Evolutionary conservation across 352 stramenopile species (phyloP).

Genomic region (Phytophthora brassicae): DNA sequence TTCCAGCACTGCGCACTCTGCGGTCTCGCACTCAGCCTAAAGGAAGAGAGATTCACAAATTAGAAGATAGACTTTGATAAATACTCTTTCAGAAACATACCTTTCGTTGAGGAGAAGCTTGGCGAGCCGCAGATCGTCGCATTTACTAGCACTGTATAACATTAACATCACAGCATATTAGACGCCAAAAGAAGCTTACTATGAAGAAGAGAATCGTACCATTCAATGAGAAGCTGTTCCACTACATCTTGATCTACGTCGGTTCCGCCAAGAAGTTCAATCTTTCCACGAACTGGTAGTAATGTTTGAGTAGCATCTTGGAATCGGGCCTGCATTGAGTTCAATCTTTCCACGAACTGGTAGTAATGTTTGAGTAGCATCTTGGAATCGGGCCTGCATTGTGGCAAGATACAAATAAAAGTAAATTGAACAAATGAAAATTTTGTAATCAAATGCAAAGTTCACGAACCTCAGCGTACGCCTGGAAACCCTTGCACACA

Average conservation of each 20-base stretch:
- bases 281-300: slow-evolving; percentile 60
- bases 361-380: slow-evolving; percentile 56
- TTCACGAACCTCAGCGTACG: slow-evolving; percentile 60
- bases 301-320: slow-evolving; percentile 57
- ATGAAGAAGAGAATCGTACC: slow-evolving; percentile 34
- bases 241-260: slow-evolving; percentile 73
- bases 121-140: slow-evolving; percentile 64
- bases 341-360: slow-evolving; percentile 61
- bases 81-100: slow-evolving; percentile 17
- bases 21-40: slow-evolving; percentile 64
- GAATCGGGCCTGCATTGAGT: slow-evolving; percentile 55
- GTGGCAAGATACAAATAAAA: too few species aligned
- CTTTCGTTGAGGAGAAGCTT: slow-evolving; percentile 85
- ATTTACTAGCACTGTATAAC: slow-evolving; percentile 58
- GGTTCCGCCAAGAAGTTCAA: slow-evolving; percentile 74
- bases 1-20: slow-evolving; percentile 86
- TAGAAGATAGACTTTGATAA: background rate
- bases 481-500: slow-evolving; percentile 68
- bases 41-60: too few species aligned
- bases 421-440: too few species aligned
- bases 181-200: background rate
- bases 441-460: too few species aligned
- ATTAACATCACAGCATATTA: background rate
- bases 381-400: slow-evolving; percentile 52
- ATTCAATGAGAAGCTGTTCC: slow-evolving; percentile 77